Evolutionary conservation across 768 basidiomycete species (phyloP).

Genomic region (Mycena vulgaris): DNA sequence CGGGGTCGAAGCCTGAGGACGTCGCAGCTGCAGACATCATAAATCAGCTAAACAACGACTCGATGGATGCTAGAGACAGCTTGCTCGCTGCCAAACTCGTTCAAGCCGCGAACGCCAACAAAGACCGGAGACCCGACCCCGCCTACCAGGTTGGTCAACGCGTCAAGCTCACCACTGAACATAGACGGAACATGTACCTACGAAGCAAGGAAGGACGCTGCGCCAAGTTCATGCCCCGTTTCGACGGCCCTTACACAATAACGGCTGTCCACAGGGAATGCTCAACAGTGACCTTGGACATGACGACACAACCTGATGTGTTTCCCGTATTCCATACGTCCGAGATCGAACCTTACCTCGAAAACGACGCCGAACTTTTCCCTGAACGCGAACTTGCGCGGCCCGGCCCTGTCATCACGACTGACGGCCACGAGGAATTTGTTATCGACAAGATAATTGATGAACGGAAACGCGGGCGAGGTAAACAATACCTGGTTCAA

Average conservation of each 20-base stretch:
- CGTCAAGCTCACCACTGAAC: conserved; percentile 48
- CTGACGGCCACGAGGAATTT: neutral
- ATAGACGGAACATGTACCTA: conserved; percentile 44
- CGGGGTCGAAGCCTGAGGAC: conserved; percentile 15
- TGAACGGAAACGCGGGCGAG: neutral
- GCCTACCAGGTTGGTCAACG: conserved; percentile 45
- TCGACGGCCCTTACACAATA: conserved; percentile 49
- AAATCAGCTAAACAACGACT: conserved; percentile 26
- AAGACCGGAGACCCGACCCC: conserved; percentile 24
- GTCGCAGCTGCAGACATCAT: conserved; percentile 28
- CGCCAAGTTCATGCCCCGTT: conserved; percentile 21
- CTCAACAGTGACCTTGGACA: conserved; percentile 44
- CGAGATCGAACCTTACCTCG: conserved; percentile 39
- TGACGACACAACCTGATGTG: conserved; percentile 37
- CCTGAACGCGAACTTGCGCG: conserved; percentile 41
- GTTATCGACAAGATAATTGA: neutral
- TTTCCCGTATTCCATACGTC: conserved; percentile 53
- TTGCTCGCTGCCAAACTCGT: conserved; percentile 43
- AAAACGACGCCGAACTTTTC: conserved; percentile 52
- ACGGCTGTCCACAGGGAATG: conserved; percentile 31
- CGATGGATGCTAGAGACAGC: conserved; percentile 45
- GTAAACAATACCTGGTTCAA: neutral
- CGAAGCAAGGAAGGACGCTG: conserved; percentile 39
- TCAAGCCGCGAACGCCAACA: neutral
- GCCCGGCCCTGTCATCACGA: conserved; percentile 42